Percentiles rank a stretch among this genome's conserved stretches.
phyloP scores from a whole-genome alignment of 495 filamentous ascomycete species.

The Ascobolus immersus region DNA sequence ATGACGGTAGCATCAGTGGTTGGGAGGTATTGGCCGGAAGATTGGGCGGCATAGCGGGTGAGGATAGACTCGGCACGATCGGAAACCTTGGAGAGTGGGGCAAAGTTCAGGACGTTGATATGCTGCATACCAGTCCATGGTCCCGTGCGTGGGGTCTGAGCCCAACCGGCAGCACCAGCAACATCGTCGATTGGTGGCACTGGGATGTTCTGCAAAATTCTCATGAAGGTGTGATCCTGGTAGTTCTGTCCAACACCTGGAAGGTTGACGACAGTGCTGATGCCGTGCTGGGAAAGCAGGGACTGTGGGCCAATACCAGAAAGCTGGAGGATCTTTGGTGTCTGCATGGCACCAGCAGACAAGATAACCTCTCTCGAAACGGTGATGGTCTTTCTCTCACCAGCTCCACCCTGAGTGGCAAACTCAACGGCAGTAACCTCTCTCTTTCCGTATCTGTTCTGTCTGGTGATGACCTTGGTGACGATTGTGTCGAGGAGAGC shows the following conservation, averaged over 20 bases:
- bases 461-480: constrained; percentile 12
- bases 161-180: not conserved
- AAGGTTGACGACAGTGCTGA: constrained; percentile 21
- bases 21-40: constrained; percentile 16
- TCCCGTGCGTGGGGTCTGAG: not conserved
- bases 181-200: not conserved
- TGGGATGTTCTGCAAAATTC: no score
- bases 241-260: constrained; percentile 27
- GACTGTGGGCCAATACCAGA: constrained; percentile 23
- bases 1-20: constrained; percentile 18
- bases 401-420: constrained; percentile 9
- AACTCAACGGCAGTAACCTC: no score
- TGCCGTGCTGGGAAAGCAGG: constrained; percentile 18
- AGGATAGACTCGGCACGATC: constrained; percentile 2
- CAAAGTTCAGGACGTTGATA: constrained; percentile 18
- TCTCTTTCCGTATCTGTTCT: constrained; percentile 6
- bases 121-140: constrained; percentile 12
- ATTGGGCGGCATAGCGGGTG: constrained; percentile 9
- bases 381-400: constrained; percentile 7
- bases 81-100: constrained; percentile 8
- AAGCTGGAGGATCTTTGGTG: constrained; percentile 22
- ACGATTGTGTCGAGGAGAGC: constrained; percentile 13
- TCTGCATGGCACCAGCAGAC: constrained; percentile 21
- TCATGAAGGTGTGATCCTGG: constrained; percentile 21
- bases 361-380: constrained; percentile 24